phyloP scores from a whole-genome alignment of 306 rosid genomes.

The Cicer cuneatum region DNA sequence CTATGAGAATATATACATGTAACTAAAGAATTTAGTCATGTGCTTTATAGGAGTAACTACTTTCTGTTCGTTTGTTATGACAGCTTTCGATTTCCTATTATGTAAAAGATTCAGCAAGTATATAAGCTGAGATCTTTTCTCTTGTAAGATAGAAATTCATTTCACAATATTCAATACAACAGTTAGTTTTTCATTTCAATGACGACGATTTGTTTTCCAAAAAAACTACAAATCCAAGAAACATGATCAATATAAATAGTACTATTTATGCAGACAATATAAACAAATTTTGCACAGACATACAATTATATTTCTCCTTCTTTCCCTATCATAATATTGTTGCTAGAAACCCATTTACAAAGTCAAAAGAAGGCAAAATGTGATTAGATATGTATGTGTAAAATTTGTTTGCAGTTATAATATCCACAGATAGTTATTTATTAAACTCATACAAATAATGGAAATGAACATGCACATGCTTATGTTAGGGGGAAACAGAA shows the following conservation, averaged over 20 bases:
- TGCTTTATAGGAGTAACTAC: too few species aligned
- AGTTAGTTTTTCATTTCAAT: too few species aligned
- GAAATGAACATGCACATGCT: not conserved
- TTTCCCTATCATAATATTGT: not conserved
- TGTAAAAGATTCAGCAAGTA: too few species aligned
- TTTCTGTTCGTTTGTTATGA: too few species aligned
- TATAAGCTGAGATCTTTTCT: too few species aligned
- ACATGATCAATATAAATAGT: slow-evolving; percentile 13
- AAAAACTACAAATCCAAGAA: slow-evolving; percentile 16
- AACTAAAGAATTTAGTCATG: too few species aligned
- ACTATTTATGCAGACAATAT: not conserved
- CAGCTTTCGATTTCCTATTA: too few species aligned
- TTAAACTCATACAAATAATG: slow-evolving; percentile 3
- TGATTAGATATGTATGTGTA: slow-evolving; percentile 2
- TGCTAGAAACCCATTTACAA: not conserved
- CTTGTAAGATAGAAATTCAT: too few species aligned
- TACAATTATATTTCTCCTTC: not conserved
- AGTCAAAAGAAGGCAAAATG: not conserved
- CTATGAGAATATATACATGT: too few species aligned
- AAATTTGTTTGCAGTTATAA: not conserved
- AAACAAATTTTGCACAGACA: not conserved
- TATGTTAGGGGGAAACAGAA: not conserved
- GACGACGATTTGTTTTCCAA: not conserved
- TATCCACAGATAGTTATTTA: not conserved
- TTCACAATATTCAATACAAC: too few species aligned